Base-by-base conservation (phyloP, 2,329 filamentous ascomycete genomes). In the Gnomoniopsis smithogilvyi region DNA sequence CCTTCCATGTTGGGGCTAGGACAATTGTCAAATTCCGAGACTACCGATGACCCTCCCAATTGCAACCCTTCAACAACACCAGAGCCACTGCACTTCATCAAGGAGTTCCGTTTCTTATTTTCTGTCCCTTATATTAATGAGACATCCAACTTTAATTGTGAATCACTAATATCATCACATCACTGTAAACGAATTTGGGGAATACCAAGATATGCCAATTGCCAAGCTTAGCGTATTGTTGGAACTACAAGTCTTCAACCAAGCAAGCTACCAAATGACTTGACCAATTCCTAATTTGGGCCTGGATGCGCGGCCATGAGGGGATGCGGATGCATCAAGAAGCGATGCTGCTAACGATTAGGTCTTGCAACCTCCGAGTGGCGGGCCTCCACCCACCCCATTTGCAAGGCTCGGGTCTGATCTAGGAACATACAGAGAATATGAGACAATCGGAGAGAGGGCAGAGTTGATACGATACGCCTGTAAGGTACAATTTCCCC, bases 261-360 rank as follows among this genome's bases (percentile, higher is more conserved):
- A 4, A 11, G n/a, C 7, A 21, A 19, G 17, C 6, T 2, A 33
- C 17, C 10, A 6, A 17, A 26, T 6, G 19, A 15, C 30, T 22
- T 34, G 14, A 19, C 19, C 51, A 34, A 26, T 57, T 22, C 48
- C 48, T 17, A 48, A 57, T 26, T 26, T 57, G 36, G 55, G 55
- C 6, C 14, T 57, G 38, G 51, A 34, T 22, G 21, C 34, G 10
- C 47, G 21, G 19, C 38, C 55, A 12, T 14, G 17, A 4, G 3
- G 36, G 24, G n/a, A 41, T 14, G 34, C 17, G 19, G 34, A 45
- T 17, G 3, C 10, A 3, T 51, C 34, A 11, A 12, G 14, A 30
- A 38, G 46, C 26, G 17, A 51, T 22, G 43, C 51, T 19, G 55
- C 41, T n/a, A 26, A 57, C 15, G 48, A 51, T 34, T 46, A 51